Evolutionary conservation across 2,329 filamentous ascomycete genomes (phyloP), one percentile per base, ranked within the genome.

Genomic region (Diaporthe amygdali): DNA sequence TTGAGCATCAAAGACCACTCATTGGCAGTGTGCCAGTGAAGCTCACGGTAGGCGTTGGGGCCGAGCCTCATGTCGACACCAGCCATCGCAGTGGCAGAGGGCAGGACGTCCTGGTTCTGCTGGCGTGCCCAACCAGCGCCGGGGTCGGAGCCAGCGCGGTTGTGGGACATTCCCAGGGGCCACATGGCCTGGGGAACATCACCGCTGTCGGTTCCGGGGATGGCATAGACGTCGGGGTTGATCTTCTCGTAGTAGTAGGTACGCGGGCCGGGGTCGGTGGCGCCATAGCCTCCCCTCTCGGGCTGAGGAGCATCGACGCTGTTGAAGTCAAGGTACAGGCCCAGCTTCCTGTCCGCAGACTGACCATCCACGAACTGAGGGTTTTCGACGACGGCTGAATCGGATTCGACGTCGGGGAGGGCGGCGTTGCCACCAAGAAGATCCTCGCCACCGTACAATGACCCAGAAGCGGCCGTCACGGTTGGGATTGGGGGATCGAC

Each of bases 11-110:
- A 79, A 0, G 85, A 81, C 86, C 86, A 89, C 74, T 89, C 82
- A 59, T 81, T 84, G 47, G 86, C 83, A 46, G 84, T 87, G 74
- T 90, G 88, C 88, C 88, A 92, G 74, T 92, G 90, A 27, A 92
- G 80, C 77, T 92, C 90, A 25, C 90, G 86, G 72, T 91, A 91
- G 0, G 86, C 88, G 32, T 87, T 80, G 0, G 87, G 84, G n/a
- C 83, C 84, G 1, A 90, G 82, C 49, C 87, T 84, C 88, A 90
- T 90, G 73, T 90, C 85, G 0, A 90, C 88, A 52, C 87, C 88
- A 0, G 88, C 88, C 86, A 90, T 89, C 17, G 78, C 80, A 4
- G 79, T 85, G 8, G 86, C 82, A 0, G 76, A 71, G 2, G 89
- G 88, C 71, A 91, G 82, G 12, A 88, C 85, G 1, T 78, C 78